A percentile compares a stretch with the other conserved stretches of the same genome.
phyloP scores from a whole-genome alignment of 257 asterid species.

The Jasminum sambac region DNA sequence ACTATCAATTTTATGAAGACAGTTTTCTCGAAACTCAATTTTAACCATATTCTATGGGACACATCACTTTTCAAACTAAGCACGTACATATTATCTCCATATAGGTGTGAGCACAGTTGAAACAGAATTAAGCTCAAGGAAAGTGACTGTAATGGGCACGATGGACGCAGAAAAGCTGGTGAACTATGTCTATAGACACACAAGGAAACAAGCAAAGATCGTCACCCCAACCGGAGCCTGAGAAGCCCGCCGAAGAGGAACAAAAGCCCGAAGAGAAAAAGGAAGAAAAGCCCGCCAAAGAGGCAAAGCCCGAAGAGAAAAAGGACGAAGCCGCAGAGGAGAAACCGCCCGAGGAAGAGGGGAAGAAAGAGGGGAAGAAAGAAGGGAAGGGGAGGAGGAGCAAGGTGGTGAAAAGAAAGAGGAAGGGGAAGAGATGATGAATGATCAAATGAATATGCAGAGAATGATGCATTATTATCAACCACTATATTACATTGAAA shows the following conservation, averaged over 20 bases:
- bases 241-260: slow-evolving; percentile 30
- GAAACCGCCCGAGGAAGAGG: background rate
- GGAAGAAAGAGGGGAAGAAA: background rate
- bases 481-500: slow-evolving; percentile 60
- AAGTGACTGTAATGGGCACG: slow-evolving; percentile 7
- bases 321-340: background rate
- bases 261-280: slow-evolving; percentile 51
- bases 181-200: slow-evolving; percentile 73
- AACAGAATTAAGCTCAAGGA: slow-evolving; percentile 2
- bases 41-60: too few relatives aligned
- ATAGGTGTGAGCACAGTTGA: slow-evolving; percentile 17
- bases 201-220: slow-evolving; percentile 82
- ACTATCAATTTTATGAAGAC: too few relatives aligned
- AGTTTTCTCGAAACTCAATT: too few relatives aligned
- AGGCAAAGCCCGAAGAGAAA: slow-evolving; percentile 1
- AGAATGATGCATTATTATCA: slow-evolving; percentile 53
- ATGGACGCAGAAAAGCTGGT: slow-evolving; percentile 62
- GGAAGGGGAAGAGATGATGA: slow-evolving; percentile 32
- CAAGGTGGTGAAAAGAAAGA: slow-evolving; percentile 31
- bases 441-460: slow-evolving; percentile 23
- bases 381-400: background rate
- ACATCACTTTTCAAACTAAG: too few relatives aligned
- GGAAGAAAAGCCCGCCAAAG: slow-evolving; percentile 32
- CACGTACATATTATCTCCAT: background rate
- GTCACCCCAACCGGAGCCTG: slow-evolving; percentile 61